phyloP scores from a whole-genome alignment of 176 grass and related monocot species.

The Oryza nivara region DNA sequence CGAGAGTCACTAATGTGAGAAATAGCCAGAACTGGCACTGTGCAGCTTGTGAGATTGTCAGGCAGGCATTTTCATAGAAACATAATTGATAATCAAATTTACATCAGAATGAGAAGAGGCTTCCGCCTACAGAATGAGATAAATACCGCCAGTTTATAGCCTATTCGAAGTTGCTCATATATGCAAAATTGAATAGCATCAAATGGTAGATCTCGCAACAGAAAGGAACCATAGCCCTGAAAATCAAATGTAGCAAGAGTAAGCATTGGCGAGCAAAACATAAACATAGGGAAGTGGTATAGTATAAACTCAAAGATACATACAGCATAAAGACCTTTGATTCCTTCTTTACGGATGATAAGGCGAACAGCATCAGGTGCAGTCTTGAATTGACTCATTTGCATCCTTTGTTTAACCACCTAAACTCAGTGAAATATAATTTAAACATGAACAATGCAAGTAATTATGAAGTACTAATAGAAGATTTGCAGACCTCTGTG shows the following conservation, averaged over 20 bases:
- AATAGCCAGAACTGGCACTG: no score
- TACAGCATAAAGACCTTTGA: constrained; percentile 63
- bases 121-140: no score
- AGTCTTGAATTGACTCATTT: constrained; percentile 67
- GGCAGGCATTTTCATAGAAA: no score
- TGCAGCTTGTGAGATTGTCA: no score
- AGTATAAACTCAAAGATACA: constrained; percentile 19
- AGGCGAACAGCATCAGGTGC: constrained; percentile 64
- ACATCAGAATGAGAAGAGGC: no score
- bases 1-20: no score
- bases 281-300: not conserved
- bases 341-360: constrained; percentile 64
- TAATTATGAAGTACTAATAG: not conserved
- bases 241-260: not conserved
- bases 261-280: not conserved
- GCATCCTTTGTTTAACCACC: constrained; percentile 79
- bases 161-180: no score
- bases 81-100: no score
- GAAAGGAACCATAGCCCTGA: no score
- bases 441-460: not conserved
- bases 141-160: no score
- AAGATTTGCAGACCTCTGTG: constrained; percentile 44
- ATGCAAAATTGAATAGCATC: no score
- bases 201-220: no score
- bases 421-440: constrained; percentile 23